Conservation (phyloP, 352 stramenopile species). For the Phytophthora cactorum region DNA sequence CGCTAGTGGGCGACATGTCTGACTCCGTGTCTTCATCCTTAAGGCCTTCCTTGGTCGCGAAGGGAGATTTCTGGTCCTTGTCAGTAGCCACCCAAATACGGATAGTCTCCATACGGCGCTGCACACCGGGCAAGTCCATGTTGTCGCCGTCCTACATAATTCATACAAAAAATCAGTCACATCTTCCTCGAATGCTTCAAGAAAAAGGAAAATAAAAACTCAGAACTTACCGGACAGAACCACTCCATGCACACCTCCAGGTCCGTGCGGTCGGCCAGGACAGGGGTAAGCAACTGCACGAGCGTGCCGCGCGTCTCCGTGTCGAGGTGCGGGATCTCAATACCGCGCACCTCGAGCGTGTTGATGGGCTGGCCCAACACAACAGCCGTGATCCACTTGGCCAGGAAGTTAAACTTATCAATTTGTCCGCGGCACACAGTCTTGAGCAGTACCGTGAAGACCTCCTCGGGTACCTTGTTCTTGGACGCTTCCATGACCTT, state of each 20-base stretch:
- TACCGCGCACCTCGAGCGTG: slow-evolving; percentile 78
- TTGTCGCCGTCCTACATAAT: slow-evolving; percentile 63
- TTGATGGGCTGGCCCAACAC: slow-evolving; percentile 73
- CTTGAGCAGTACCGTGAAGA: slow-evolving; percentile 84
- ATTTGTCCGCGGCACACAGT: slow-evolving; percentile 86
- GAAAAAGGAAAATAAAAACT: slow-evolving; percentile 21
- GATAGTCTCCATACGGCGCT: slow-evolving; percentile 78
- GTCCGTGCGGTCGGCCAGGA: slow-evolving; percentile 82
- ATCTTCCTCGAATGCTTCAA: slow-evolving; percentile 13
- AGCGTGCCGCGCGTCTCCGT: slow-evolving; percentile 72
- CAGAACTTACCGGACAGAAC: slow-evolving; percentile 73
- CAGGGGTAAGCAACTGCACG: slow-evolving; percentile 79
- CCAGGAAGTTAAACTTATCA: slow-evolving; percentile 91
- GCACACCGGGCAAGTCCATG: slow-evolving; percentile 57
- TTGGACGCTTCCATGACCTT: slow-evolving; percentile 78
- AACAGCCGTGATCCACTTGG: slow-evolving; percentile 85
- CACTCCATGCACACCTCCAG: slow-evolving; percentile 90
- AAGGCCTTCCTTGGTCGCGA: slow-evolving; percentile 49
- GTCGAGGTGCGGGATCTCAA: slow-evolving; percentile 86
- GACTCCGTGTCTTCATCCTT: slow-evolving; percentile 76
- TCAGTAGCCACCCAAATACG: slow-evolving; percentile 89
- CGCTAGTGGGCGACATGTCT: slow-evolving; percentile 57
- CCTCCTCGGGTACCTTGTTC: slow-evolving; percentile 81
- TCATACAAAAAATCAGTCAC: slow-evolving; percentile 15
- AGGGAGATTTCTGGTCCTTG: slow-evolving; percentile 88